These are phyloP conservation scores for Penicillium parvum DNA, from an alignment of 495 filamentous ascomycete genomes.

Conservation along the genomic window DNA sequence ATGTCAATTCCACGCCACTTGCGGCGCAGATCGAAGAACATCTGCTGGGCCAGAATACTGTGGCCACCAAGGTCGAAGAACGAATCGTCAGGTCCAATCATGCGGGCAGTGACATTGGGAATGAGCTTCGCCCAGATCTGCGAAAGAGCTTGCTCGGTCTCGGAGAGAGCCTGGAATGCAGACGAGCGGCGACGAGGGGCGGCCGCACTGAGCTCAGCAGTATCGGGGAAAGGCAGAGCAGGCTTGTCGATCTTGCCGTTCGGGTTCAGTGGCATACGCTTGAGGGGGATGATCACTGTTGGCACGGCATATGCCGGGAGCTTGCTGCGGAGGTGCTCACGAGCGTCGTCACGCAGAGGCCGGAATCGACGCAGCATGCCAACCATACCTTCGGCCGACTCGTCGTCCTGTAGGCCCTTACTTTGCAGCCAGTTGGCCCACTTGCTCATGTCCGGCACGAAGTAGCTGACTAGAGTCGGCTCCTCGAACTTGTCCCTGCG, in stretches of 20 bases:
- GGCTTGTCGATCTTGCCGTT: conserved; percentile 95
- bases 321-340: conserved; percentile 68
- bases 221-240: conserved; percentile 85
- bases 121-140: conserved; percentile 61
- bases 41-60: conserved; percentile 79
- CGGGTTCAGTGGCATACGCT: conserved; percentile 81
- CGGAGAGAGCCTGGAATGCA: conserved; percentile 41
- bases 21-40: conserved; percentile 65
- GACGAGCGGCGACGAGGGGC: conserved; percentile 36
- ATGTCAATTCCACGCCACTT: conserved; percentile 64
- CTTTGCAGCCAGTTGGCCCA: conserved; percentile 66
- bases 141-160: conserved; percentile 64
- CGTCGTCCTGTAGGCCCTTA: conserved; percentile 47
- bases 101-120: conserved; percentile 49
- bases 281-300: conserved; percentile 71
- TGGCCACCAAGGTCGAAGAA: conserved; percentile 93
- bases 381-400: conserved; percentile 50
- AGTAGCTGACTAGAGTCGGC: conserved; percentile 81
- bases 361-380: conserved; percentile 60
- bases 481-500: conserved; percentile 88
- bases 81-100: conserved; percentile 58
- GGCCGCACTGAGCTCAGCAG: conserved; percentile 49
- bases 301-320: conserved; percentile 82
- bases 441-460: conserved; percentile 74
- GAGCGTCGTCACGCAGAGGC: conserved; percentile 66